A percentile compares a stretch with the other conserved stretches of the same genome.
These are phyloP conservation scores for Persicaria tinctoria DNA, from an alignment of 148 eudicot genomes.

Conservation along the genomic window DNA sequence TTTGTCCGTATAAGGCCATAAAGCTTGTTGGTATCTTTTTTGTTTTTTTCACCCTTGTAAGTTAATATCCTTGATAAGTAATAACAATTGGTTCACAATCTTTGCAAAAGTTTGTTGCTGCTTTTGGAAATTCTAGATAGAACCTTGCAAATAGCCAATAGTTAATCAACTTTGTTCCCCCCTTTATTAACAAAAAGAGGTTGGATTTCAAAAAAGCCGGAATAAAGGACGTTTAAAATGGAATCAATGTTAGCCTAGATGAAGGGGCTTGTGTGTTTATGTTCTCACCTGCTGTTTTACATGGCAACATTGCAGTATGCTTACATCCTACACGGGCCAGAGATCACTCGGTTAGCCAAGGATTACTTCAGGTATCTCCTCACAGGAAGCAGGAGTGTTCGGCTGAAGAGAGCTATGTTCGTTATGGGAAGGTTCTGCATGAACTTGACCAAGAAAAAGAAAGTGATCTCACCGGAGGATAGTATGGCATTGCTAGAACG, in stretches of 20 bases:
- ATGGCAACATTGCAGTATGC: conserved; percentile 45
- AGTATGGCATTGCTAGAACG: conserved; percentile 41
- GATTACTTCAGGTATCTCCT: conserved; percentile 41
- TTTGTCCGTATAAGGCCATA: background rate
- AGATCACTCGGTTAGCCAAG: conserved; percentile 33
- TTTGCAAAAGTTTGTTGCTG: background rate
- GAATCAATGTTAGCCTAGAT: background rate
- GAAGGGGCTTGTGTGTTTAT: background rate
- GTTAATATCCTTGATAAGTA: background rate
- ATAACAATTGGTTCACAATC: background rate
- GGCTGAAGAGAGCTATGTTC: conserved; percentile 35
- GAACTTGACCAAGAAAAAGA: conserved; percentile 15
- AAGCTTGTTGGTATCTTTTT: background rate
- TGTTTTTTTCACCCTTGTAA: background rate
- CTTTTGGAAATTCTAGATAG: background rate
- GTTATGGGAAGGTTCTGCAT: conserved; percentile 29
- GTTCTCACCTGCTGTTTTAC: background rate
- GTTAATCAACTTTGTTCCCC: too few species aligned
- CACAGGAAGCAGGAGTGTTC: conserved; percentile 41
- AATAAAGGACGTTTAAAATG: background rate
- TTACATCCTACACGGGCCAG: conserved; percentile 61
- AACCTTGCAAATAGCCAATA: too few species aligned
- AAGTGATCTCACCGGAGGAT: conserved; percentile 16
- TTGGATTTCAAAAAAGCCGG: background rate
- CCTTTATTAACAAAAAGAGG: background rate